Evolutionary conservation across 768 basidiomycete genomes (phyloP).

Genomic region (Pulveroboletus sp.): DNA sequence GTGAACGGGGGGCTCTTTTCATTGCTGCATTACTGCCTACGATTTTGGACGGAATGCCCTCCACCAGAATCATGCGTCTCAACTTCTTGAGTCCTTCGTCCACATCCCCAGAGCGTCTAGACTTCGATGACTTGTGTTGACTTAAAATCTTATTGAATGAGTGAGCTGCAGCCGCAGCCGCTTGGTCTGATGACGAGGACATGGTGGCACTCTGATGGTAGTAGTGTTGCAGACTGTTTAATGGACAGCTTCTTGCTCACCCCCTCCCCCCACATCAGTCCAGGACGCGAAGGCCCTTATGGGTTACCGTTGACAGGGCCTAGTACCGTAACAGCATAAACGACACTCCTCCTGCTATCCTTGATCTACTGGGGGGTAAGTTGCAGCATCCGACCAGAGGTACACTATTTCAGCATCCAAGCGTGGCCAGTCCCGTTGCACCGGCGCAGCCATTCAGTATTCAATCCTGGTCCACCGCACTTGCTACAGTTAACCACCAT

Average conservation of each 20-base stretch:
- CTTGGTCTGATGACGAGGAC: conserved; percentile 23
- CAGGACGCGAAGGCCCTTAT: neutral
- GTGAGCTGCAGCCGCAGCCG: conserved; percentile 47
- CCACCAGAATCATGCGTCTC: conserved; percentile 81
- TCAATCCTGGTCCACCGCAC: neutral
- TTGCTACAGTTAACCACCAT: conserved; percentile 33
- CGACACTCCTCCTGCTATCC: neutral
- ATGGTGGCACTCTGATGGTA: conserved; percentile 7
- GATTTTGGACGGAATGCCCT: conserved; percentile 76
- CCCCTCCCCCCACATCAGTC: neutral
- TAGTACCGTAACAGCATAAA: neutral
- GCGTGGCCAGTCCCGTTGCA: neutral
- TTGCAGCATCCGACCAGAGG: conserved; percentile 15
- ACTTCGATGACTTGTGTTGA: conserved; percentile 64
- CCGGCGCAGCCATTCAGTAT: neutral
- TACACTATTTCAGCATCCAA: conserved; percentile 8
- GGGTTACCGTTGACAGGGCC: neutral
- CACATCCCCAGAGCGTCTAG: conserved; percentile 57
- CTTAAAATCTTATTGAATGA: conserved; percentile 79
- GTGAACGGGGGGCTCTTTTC: neutral
- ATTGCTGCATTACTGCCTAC: conserved; percentile 41
- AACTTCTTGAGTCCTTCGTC: conserved; percentile 86
- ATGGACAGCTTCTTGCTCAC: neutral
- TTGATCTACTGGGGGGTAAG: neutral
- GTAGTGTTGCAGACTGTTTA: conserved; percentile 10